Conservation (phyloP, 2,329 filamentous ascomycete species). For the Trichoderma arundinaceum region DNA sequence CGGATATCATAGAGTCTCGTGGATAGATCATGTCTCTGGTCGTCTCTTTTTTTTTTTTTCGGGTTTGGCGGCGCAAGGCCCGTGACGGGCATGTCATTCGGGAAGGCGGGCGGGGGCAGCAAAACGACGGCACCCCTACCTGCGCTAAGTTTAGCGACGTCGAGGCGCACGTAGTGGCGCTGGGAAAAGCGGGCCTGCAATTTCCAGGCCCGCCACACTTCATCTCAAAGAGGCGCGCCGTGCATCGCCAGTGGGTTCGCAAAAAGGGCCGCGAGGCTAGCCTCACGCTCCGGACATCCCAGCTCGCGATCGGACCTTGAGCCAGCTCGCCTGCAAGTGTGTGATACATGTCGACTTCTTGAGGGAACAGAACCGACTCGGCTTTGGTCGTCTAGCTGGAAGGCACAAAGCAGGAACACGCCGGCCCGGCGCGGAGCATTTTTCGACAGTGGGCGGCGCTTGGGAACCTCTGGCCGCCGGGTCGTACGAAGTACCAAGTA, state of each 20-base stretch:
- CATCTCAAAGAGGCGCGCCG: conserved; percentile 20
- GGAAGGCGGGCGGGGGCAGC: conserved; percentile 28
- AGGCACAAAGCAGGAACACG: conserved; percentile 29
- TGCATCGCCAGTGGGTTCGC: conserved; percentile 16
- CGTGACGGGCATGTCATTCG: conserved; percentile 33
- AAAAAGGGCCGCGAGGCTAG: conserved; percentile 23
- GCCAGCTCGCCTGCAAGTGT: conserved; percentile 28
- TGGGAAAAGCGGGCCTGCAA: conserved; percentile 30
- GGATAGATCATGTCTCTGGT: conserved; percentile 25
- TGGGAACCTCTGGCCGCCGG: not conserved
- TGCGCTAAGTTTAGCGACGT: conserved; percentile 29
- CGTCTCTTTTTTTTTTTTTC: not conserved
- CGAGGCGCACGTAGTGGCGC: conserved; percentile 16
- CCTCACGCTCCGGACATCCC: conserved; percentile 20
- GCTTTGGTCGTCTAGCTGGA: not conserved
- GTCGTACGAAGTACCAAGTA: not conserved
- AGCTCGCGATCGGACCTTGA: conserved; percentile 12
- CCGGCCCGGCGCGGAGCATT: conserved; percentile 23
- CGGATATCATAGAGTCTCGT: conserved; percentile 27
- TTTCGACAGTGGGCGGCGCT: not conserved
- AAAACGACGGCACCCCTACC: conserved; percentile 15
- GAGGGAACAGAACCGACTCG: conserved; percentile 28
- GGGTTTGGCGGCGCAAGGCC: conserved; percentile 29
- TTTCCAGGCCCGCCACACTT: conserved; percentile 31
- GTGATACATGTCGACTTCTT: conserved; percentile 24